Evolutionary conservation across 1,284 basidiomycete species (phyloP).

Genomic region (Apiotrichum porosum): DNA sequence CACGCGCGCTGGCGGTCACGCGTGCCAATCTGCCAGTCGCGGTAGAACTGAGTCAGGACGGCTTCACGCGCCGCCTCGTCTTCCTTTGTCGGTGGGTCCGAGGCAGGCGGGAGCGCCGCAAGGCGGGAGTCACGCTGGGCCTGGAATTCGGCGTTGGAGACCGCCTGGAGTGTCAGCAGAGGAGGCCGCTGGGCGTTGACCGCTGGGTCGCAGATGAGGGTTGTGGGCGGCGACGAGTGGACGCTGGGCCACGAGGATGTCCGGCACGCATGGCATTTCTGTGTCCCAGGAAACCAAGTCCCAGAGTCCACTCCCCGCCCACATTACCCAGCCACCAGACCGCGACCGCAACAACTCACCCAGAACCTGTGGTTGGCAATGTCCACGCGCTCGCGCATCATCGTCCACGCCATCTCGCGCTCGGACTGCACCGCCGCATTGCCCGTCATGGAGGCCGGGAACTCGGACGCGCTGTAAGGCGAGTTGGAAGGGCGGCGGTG

Average conservation of each 20-base stretch:
- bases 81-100: slow-evolving; percentile 31
- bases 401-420: slow-evolving; percentile 37
- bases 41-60: slow-evolving; percentile 39
- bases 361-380: slow-evolving; percentile 45
- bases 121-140: slow-evolving; percentile 33
- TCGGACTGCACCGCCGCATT: slow-evolving; percentile 22
- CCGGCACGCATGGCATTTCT: no score
- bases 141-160: slow-evolving; percentile 35
- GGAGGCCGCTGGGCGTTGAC: no score
- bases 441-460: slow-evolving; percentile 15
- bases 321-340: no score
- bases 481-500: slow-evolving; percentile 29
- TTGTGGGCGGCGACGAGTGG: not conserved
- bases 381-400: slow-evolving; percentile 41
- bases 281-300: no score
- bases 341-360: no score
- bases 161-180: slow-evolving; percentile 27
- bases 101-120: slow-evolving; percentile 25
- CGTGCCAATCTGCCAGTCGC: slow-evolving; percentile 44
- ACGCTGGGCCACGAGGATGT: no score
- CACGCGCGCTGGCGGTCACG: slow-evolving; percentile 30
- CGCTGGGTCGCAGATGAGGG: not conserved
- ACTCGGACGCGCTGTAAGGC: slow-evolving; percentile 41
- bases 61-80: slow-evolving; percentile 35
- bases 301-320: no score